phyloP scores from a whole-genome alignment of 768 basidiomycete genomes.

The Rhodotorula diobovata region DNA sequence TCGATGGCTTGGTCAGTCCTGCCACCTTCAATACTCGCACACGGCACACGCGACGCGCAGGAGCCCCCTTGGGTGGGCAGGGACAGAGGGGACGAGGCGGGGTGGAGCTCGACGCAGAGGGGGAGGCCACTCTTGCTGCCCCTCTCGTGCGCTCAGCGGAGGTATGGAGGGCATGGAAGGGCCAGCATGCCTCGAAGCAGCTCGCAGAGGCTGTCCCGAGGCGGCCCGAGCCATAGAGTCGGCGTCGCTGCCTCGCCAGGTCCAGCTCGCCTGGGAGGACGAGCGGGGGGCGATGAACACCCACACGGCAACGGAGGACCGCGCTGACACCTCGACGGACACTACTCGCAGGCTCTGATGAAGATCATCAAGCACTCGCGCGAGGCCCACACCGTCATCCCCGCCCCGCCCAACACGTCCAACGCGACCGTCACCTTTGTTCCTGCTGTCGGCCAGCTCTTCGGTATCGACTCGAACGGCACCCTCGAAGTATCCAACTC shows the following conservation, averaged over 20 bases:
- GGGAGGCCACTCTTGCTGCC: too few relatives aligned
- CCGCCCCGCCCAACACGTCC: conserved; percentile 35
- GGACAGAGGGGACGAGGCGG: too few relatives aligned
- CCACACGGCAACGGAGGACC: background rate
- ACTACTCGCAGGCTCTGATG: conserved; percentile 35
- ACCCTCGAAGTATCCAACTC: conserved; percentile 40
- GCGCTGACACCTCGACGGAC: background rate
- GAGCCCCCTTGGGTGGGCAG: background rate
- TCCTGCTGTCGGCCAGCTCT: conserved; percentile 41
- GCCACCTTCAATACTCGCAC: fast-evolving
- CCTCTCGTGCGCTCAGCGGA: too few relatives aligned
- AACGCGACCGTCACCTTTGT: conserved; percentile 40
- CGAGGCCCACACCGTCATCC: conserved; percentile 30
- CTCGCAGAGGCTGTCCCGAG: too few relatives aligned
- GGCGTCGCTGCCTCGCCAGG: too few relatives aligned
- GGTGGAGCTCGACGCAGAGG: background rate
- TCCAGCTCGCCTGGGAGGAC: background rate
- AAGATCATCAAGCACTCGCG: conserved; percentile 45
- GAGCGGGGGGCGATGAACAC: background rate
- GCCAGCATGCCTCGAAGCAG: too few relatives aligned
- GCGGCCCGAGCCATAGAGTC: too few relatives aligned
- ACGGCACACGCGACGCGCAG: too few relatives aligned
- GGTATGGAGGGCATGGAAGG: too few relatives aligned
- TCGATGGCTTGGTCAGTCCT: conserved; percentile 40
- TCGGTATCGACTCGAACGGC: conserved; percentile 42